A percentile compares a stretch with the other conserved stretches of the same genome.
Evolutionary conservation across 352 stramenopile species (phyloP).

Genomic region (Elongisporangium undulatum): DNA sequence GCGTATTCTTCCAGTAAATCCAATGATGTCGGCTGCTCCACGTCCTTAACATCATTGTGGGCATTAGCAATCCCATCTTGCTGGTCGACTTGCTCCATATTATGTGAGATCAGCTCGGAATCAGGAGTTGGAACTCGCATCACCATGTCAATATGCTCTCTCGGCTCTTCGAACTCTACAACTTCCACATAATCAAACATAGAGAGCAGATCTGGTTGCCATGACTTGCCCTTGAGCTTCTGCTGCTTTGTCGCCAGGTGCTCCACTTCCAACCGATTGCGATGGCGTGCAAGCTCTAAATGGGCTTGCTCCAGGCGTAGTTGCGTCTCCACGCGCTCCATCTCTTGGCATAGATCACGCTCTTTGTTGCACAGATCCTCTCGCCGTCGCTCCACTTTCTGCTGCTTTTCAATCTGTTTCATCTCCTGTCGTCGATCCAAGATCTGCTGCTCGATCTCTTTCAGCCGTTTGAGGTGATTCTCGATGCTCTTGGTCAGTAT

Average conservation of each 20-base stretch:
- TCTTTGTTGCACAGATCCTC: not conserved
- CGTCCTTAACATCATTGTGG: not conserved
- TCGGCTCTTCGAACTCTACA: not conserved
- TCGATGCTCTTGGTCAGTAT: not conserved
- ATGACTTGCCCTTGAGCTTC: not conserved
- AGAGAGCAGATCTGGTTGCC: not conserved
- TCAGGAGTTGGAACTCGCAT: not conserved
- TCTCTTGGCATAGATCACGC: not conserved
- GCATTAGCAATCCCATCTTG: not conserved
- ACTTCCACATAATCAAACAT: not conserved
- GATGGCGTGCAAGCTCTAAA: not conserved
- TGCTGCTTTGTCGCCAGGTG: not conserved
- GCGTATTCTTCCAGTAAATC: not conserved
- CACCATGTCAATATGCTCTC: not conserved
- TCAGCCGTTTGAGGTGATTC: not conserved
- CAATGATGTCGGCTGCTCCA: not conserved
- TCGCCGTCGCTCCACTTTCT: not conserved
- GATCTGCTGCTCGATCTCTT: not conserved
- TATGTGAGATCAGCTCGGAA: not conserved
- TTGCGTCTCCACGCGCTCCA: not conserved
- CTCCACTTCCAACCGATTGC: not conserved
- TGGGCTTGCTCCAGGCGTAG: not conserved
- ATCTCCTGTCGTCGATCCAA: not conserved
- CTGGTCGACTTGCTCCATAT: not conserved
- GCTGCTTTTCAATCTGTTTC: not conserved